These are phyloP conservation scores for Trichoderma sp. DNA, from an alignment of 2,329 filamentous ascomycete species.

Conservation along the genomic window DNA sequence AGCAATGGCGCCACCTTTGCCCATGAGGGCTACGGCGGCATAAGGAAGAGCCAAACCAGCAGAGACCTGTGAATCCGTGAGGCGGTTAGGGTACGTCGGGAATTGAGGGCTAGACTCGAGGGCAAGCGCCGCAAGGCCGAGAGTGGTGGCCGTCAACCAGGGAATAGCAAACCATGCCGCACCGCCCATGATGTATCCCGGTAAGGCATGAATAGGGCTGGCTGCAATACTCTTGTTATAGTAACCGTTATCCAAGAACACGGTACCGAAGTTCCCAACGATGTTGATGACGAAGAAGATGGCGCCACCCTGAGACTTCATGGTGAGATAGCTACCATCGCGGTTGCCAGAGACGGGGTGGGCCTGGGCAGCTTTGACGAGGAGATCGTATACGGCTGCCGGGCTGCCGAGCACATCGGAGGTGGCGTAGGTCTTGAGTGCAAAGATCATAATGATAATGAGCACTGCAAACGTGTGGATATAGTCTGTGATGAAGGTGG, in stretches of 20 bases:
- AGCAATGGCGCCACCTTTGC: constrained; percentile 75
- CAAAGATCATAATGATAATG: constrained; percentile 82
- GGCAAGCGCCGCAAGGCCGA: constrained; percentile 79
- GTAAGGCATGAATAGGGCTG: constrained; percentile 79
- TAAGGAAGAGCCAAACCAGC: constrained; percentile 85
- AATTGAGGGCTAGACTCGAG: constrained; percentile 73
- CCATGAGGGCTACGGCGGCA: constrained; percentile 79
- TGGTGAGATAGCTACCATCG: constrained; percentile 81
- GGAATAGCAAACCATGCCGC: constrained; percentile 92
- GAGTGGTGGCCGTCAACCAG: constrained; percentile 84
- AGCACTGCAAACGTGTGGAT: constrained; percentile 84
- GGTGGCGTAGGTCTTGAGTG: constrained; percentile 78
- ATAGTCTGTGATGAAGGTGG: constrained; percentile 83
- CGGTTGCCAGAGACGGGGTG: constrained; percentile 82
- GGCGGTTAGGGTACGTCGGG: constrained; percentile 71
- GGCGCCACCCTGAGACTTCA: constrained; percentile 69
- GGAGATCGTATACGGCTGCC: constrained; percentile 72
- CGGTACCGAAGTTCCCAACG: constrained; percentile 80
- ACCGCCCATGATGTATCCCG: constrained; percentile 85
- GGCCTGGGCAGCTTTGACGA: constrained; percentile 65
- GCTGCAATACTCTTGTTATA: constrained; percentile 95
- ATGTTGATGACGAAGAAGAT: constrained; percentile 92
- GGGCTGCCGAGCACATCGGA: constrained; percentile 74
- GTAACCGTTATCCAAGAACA: constrained; percentile 86
- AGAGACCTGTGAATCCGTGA: constrained; percentile 72